phyloP scores from a whole-genome alignment of 805 yeast species.

The Komagataella ulmi region DNA sequence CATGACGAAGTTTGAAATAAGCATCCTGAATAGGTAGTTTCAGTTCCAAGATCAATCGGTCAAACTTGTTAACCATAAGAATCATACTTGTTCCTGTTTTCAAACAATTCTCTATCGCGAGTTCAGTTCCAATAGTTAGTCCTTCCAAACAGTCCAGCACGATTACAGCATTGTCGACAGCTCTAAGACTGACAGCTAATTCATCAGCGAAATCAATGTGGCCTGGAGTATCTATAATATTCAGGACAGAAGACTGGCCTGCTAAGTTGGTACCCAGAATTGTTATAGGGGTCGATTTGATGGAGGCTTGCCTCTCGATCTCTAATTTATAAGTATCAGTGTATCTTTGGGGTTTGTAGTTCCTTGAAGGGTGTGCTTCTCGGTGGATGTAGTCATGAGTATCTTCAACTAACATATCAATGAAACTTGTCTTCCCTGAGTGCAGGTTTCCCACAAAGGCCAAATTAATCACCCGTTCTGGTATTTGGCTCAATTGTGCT shows the following conservation, averaged over 20 bases:
- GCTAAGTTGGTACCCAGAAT: constrained; percentile 39
- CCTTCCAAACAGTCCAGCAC: constrained; percentile 88
- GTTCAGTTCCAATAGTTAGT: constrained; percentile 40
- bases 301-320: constrained; percentile 52
- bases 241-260: constrained; percentile 43
- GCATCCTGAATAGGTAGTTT: constrained; percentile 64
- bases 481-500: constrained; percentile 30
- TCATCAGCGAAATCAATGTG: constrained; percentile 81
- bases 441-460: constrained; percentile 72
- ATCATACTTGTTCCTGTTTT: constrained; percentile 35
- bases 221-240: constrained; percentile 83
- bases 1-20: constrained; percentile 48
- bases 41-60: constrained; percentile 71
- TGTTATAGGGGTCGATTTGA: constrained; percentile 50
- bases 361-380: constrained; percentile 10
- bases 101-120: constrained; percentile 38
- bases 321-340: constrained; percentile 66
- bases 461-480: constrained; percentile 59
- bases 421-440: constrained; percentile 74
- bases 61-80: constrained; percentile 69
- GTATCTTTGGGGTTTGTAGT: constrained; percentile 40
- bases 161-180: constrained; percentile 53
- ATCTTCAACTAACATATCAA: constrained; percentile 54
- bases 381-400: constrained; percentile 33
- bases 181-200: constrained; percentile 36